phyloP scores from a whole-genome alignment of 805 yeast species.

The Myxozyma udenii region DNA sequence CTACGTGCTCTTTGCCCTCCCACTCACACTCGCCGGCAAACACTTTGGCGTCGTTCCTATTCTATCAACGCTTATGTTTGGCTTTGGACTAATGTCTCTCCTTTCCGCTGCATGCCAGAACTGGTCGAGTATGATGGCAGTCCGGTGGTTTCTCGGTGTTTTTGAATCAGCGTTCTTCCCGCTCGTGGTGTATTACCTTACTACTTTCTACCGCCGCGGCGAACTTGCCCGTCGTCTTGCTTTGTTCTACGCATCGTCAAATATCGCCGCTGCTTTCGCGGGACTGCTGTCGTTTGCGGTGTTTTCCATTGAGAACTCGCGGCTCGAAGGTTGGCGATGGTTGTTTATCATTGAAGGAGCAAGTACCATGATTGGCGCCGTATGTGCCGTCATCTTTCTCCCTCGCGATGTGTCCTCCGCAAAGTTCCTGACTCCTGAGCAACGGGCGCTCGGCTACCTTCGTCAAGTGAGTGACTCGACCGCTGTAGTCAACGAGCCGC shows the following conservation, averaged over 20 bases:
- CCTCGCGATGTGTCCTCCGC: slow-evolving; percentile 43
- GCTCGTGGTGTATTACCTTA: slow-evolving; percentile 41
- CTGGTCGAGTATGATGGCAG: slow-evolving; percentile 46
- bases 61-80: slow-evolving; percentile 46
- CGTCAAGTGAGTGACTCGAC: slow-evolving; percentile 49
- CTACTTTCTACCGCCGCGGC: slow-evolving; percentile 48
- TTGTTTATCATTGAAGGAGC: slow-evolving; percentile 49
- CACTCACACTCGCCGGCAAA: slow-evolving; percentile 44
- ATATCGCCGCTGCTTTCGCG: slow-evolving; percentile 57
- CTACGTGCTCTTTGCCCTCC: slow-evolving; percentile 47
- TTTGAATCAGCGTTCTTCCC: slow-evolving; percentile 50
- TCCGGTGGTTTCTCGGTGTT: slow-evolving; percentile 51
- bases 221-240: slow-evolving; percentile 51
- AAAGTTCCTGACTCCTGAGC: slow-evolving; percentile 43
- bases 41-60: slow-evolving; percentile 46
- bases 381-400: slow-evolving; percentile 38
- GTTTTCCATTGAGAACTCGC: slow-evolving; percentile 43
- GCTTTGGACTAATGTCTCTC: slow-evolving; percentile 46
- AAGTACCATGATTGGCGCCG: slow-evolving; percentile 38
- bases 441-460: slow-evolving; percentile 41
- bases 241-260: slow-evolving; percentile 51
- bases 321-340: slow-evolving; percentile 49
- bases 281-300: slow-evolving; percentile 55
- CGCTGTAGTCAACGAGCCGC: slow-evolving; percentile 40
- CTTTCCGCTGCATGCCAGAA: slow-evolving; percentile 43